Conservation (phyloP, 345 rosid genomes). For the Acer campestre region DNA sequence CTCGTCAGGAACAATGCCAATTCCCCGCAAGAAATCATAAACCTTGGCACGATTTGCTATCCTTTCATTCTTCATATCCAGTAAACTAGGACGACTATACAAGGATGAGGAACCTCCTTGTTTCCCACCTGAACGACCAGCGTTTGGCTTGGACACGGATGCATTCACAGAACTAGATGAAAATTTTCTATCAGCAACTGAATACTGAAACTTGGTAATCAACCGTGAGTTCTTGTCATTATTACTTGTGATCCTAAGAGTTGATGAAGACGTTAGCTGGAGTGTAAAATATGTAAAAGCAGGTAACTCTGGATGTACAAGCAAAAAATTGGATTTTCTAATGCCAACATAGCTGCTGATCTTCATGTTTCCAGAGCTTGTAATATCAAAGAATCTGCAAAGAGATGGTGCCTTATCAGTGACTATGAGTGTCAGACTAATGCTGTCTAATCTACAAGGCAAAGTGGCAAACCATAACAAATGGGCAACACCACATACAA, state of each 20-base stretch:
- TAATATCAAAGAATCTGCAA: constrained; percentile 25
- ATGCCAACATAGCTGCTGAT: constrained; percentile 55
- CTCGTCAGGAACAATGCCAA: constrained; percentile 76
- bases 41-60: constrained; percentile 74
- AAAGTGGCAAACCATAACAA: background rate
- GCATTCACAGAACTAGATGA: constrained; percentile 47
- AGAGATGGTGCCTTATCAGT: constrained; percentile 6
- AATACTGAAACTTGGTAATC: constrained; percentile 37
- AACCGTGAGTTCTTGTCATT: constrained; percentile 32
- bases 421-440: background rate
- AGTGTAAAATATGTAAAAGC: constrained; percentile 34
- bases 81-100: constrained; percentile 72
- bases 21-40: constrained; percentile 63
- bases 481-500: background rate
- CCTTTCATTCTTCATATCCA: constrained; percentile 68
- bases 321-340: constrained; percentile 53
- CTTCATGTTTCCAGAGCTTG: constrained; percentile 41
- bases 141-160: constrained; percentile 32
- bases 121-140: constrained; percentile 34
- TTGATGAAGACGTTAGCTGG: constrained; percentile 26
- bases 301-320: constrained; percentile 63
- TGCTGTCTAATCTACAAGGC: background rate
- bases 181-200: constrained; percentile 49
- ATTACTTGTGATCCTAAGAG: constrained; percentile 35
- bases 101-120: constrained; percentile 54